These are phyloP conservation scores for Xylaria sp. DNA, from an alignment of 2,329 filamentous ascomycete species.

Conservation along the genomic window DNA sequence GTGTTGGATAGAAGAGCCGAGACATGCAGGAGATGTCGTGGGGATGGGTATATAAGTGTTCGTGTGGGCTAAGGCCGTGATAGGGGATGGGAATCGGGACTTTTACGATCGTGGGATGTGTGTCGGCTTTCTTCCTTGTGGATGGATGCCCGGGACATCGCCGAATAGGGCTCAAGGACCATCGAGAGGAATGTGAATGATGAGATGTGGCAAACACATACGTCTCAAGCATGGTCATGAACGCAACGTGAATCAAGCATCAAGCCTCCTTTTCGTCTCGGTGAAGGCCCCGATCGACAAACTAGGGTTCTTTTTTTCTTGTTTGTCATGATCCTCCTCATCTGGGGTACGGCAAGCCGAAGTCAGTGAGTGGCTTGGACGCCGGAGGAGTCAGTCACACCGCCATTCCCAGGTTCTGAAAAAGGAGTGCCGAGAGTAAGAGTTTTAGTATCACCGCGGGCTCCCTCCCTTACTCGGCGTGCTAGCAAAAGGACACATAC, in stretches of 20 bases:
- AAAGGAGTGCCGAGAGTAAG: background rate
- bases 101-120: too few species aligned
- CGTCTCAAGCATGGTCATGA: background rate
- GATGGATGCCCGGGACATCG: too few species aligned
- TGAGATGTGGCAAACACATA: background rate
- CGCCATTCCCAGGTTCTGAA: background rate
- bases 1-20: too few species aligned
- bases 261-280: too few species aligned
- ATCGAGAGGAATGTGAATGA: too few species aligned
- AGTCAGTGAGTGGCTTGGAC: background rate
- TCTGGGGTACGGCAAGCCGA: background rate
- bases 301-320: background rate
- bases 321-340: background rate
- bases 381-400: background rate
- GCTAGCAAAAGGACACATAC: background rate
- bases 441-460: background rate
- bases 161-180: too few species aligned
- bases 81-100: too few species aligned
- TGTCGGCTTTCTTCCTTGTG: too few species aligned
- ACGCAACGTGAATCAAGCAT: background rate
- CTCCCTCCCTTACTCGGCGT: background rate
- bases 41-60: too few species aligned
- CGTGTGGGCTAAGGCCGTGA: too few species aligned
- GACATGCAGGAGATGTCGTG: too few species aligned
- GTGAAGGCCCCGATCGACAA: background rate